A percentile compares a stretch with the other conserved stretches of the same genome.
These are phyloP conservation scores for Irpex rosettiformis DNA, from an alignment of 1,284 basidiomycete genomes.

Conservation along the genomic window DNA sequence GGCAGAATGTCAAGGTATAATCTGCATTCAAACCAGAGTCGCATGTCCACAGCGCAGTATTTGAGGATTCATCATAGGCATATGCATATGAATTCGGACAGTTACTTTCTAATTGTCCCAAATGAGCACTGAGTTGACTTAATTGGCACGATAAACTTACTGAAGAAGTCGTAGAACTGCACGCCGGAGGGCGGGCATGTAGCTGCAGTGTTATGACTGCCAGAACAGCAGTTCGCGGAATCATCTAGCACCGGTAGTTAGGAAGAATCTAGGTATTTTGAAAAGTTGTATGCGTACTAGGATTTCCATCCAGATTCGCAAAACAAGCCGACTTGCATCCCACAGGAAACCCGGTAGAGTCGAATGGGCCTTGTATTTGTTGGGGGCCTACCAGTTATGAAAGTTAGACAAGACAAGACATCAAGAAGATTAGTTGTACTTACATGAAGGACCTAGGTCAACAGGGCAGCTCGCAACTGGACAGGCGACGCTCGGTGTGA, in stretches of 20 bases:
- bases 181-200: conserved; percentile 43
- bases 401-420: background rate
- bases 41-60: conserved; percentile 47
- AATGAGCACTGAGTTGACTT: background rate
- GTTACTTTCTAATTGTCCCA: conserved; percentile 31
- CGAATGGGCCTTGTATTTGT: conserved; percentile 28
- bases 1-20: conserved; percentile 51
- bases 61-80: conserved; percentile 46
- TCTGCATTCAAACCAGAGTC: conserved; percentile 33
- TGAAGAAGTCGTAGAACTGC: conserved; percentile 35
- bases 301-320: conserved; percentile 37
- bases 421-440: background rate
- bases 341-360: conserved; percentile 35
- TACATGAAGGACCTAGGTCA: conserved; percentile 39
- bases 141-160: conserved; percentile 14
- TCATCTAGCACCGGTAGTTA: conserved; percentile 21
- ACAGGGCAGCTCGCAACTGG: conserved; percentile 37
- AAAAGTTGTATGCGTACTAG: conserved; percentile 19
- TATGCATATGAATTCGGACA: conserved; percentile 50
- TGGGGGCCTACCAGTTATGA: conserved; percentile 27
- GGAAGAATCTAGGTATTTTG: background rate
- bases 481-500: conserved; percentile 37
- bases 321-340: conserved; percentile 43
- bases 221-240: conserved; percentile 43
- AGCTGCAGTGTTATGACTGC: conserved; percentile 35